Evolutionary conservation across 1,284 basidiomycete species (phyloP), one percentile per base, ranked within the genome.

Genomic region (Cerioporus squamosus): DNA sequence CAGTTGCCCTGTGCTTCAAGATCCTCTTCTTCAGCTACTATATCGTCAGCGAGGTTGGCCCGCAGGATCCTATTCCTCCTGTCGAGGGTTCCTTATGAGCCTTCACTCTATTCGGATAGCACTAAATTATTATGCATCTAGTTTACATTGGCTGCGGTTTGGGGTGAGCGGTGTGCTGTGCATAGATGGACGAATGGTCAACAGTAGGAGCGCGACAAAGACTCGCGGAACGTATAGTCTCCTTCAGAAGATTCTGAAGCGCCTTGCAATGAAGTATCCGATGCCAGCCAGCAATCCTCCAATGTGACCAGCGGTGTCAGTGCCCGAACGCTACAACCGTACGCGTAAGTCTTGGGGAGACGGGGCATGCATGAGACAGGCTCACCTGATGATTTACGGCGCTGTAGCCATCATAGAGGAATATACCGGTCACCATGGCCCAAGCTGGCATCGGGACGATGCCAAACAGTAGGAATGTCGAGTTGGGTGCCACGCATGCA

Each of bases 1-100:
- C 76, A 1, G 76, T 95, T 55, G 92, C 94, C 0, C 78, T 96
- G 24, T 83, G 88, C 12, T 92, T 96, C 81, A 93, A 95, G 72
- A 77, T 94, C 20, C 74, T 95, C 33, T 96, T 96, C 79, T 96
- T 96, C 79, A 89, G 85, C 71, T 94, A 91, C 73, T 93, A 93
- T 60, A 80, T 87, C 39, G 72, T 86, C 6, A 75, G 77, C 3
- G 80, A 84, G 59, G 81, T 86, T 49, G 86, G 84, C 5, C 66
- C 68, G 9, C 58, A 65, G 31, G 77, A 78, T 59, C 74, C 76
- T 7, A 66, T 74, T 12, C 60, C 61, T n/a, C 55, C 52, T 1
- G 26, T 29, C 17, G 42, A 53, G 9, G 42, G 18, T 17, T 20
- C 38, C 12, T 20, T 20, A 39, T 36, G 5, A 9, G 2, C 9